Base-by-base conservation (phyloP, 1,284 basidiomycete species). In the Austroboletus rostrupii region DNA sequence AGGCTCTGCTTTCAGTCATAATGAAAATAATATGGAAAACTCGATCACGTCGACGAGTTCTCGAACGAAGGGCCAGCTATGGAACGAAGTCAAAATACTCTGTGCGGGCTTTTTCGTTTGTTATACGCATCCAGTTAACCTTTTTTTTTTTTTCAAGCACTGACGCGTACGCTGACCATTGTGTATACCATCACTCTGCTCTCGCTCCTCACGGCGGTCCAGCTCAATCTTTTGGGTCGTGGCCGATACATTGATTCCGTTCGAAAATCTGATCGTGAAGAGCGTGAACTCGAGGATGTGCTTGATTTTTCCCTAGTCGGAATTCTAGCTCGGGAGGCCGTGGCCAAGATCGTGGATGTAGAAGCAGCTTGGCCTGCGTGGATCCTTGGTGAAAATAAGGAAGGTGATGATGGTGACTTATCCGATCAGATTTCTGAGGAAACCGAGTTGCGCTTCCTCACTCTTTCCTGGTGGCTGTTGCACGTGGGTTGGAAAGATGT, bases 401-500 rank as follows among this genome's bases (percentile, higher is more conserved):
- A 53, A 13, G 47, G 39, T 7, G 53, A 52, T 3, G 55, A 54
- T 5, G 62, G 53, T 0, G 45, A 51, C 2, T 45, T 60, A 20
- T 58, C 62, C 31, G 58, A 62, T 31, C 65, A 60, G 23, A 70
- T 82, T 13, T 69, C 66, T 32, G 79, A 84, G 35, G 80, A 84
- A 47, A 81, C 81, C 1, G 90, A 94, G 67, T 73, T 79, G 54
- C 85, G 85, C 61, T 95, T 85, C 62, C 73, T 96, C 50, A 92
- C 90, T 0, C 79, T 94, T 55, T 90, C 83, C 45, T 96, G 92
- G 90, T 95, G 92, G 90, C 76, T 95, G 43, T 64, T 96, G 48
- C 87, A 96, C 60, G 84, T 89, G 4, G 92, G 93, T 0, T 95
- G 92, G 90, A 86, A 87, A 59, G 82, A 87, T 48, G 77, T 95